phyloP scores from a whole-genome alignment of 805 yeast species.

The Cyberlindnera japonica region DNA sequence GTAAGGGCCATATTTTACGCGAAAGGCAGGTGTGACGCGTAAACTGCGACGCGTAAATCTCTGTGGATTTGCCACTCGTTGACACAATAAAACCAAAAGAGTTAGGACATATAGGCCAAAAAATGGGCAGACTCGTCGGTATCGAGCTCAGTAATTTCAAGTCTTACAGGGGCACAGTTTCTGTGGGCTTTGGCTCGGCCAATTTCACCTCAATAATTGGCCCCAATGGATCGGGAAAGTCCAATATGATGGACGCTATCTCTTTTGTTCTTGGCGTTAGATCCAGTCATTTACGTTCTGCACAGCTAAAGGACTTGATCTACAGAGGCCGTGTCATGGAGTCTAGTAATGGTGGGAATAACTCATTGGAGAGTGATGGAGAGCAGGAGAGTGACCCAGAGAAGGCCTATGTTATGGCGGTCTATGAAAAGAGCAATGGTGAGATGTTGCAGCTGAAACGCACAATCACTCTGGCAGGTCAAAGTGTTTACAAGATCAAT shows the following conservation, averaged over 20 bases:
- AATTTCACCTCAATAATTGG: constrained; percentile 90
- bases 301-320: constrained; percentile 67
- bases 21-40: no score
- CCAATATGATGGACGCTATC: constrained; percentile 96
- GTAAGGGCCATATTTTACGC: no score
- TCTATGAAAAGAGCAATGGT: constrained; percentile 63
- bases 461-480: constrained; percentile 52
- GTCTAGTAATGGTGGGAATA: constrained; percentile 22
- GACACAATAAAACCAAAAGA: no score
- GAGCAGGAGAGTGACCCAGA: constrained; percentile 25
- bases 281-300: constrained; percentile 71
- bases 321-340: constrained; percentile 61
- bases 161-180: constrained; percentile 76
- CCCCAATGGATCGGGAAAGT: constrained; percentile 98
- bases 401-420: constrained; percentile 75
- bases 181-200: constrained; percentile 78
- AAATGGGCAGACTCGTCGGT: constrained; percentile 81
- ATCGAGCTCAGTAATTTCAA: constrained; percentile 84
- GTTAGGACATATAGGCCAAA: not conserved
- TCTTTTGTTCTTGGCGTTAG: constrained; percentile 89
- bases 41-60: no score
- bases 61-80: no score
- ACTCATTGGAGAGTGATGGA: no score
- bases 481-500: constrained; percentile 66
- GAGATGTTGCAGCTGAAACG: constrained; percentile 60